Base-by-base conservation (phyloP, 192 early-diverging fungal genomes). In the Powellomyces hirtus region DNA sequence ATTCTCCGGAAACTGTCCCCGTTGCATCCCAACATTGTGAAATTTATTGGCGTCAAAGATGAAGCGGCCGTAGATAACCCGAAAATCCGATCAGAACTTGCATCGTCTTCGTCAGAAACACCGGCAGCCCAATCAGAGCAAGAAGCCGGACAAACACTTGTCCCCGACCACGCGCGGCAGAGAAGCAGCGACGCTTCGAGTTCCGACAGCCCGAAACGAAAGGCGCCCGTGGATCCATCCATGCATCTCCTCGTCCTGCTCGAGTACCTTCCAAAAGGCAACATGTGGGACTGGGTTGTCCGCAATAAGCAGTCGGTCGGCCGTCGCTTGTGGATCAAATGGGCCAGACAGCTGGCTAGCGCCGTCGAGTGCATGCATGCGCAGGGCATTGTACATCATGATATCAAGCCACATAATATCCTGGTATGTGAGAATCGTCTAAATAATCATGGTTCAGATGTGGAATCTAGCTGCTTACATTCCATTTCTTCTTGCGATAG, bases 361-460 rank as follows among this genome's bases (percentile, higher is more conserved):
- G 84, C 79, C 4, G 62, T 85, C 11, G 74, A 74, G 42, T 71
- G 68, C 51, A 77, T 81, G n/a, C 84, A 85, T 67, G 59, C 59
- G 14, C 56, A 66, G 49, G 84, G 84, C 14, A 73, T 82, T 22
- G 67, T 85, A n/a, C 84, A 85, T 50, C 84, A 85, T 53, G 84
- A 85, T 56, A 75, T 85, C 20, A 85, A 85, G 70, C 84, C 84
- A 4, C 84, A 85, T 52, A 85, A 85, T 70, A 78, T 81, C 65
- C 53, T 85, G 71, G 81, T 81, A 73, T 45, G 73, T 16, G 22
- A 8, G 13, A 52, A 42, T n/a, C n/a, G n/a, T n/a, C n/a, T n/a
- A n/a, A n/a, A n/a, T n/a, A n/a, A n/a, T n/a, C n/a, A n/a, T n/a
- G n/a, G n/a, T n/a, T n/a, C n/a, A n/a, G n/a, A n/a, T n/a, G n/a